phyloP scores from a whole-genome alignment of 192 early-diverging fungal species.

The Gamsiella multidivaricata region DNA sequence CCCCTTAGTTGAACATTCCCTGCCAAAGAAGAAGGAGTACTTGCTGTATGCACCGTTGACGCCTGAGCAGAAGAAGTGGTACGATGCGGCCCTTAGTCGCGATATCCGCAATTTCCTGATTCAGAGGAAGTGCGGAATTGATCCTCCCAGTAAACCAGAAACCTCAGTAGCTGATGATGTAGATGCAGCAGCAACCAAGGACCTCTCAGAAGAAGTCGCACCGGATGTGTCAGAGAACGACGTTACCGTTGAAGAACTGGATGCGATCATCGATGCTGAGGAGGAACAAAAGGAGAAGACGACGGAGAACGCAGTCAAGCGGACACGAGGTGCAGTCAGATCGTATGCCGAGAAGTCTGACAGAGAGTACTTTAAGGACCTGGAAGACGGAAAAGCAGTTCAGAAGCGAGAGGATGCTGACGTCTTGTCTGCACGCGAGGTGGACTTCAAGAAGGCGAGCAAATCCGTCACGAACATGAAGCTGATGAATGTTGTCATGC shows the following conservation, averaged over 20 bases:
- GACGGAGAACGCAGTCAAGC: background rate
- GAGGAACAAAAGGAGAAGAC: conserved; percentile 10
- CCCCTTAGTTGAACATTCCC: conserved; percentile 78
- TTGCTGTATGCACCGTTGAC: conserved; percentile 83
- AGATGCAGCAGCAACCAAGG: conserved; percentile 3
- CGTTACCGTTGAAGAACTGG: conserved; percentile 6
- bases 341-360: conserved; percentile 58
- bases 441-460: conserved; percentile 33
- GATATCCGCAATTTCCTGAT: conserved; percentile 73
- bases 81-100: conserved; percentile 72
- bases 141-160: conserved; percentile 9
- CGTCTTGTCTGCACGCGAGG: conserved; percentile 19
- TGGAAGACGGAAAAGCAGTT: conserved; percentile 41
- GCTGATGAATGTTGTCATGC: conserved; percentile 90
- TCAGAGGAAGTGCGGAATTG: conserved; percentile 51
- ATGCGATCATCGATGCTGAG: conserved; percentile 23
- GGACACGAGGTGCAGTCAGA: conserved; percentile 11
- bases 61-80: conserved; percentile 74
- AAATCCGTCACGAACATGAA: conserved; percentile 75
- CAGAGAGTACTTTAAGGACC: conserved; percentile 55
- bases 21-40: conserved; percentile 94
- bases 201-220: background rate
- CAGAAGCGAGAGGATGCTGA: background rate
- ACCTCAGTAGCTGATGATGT: conserved; percentile 9
- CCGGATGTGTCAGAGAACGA: conserved; percentile 1